Base-by-base conservation (phyloP, 2,329 filamentous ascomycete genomes). In the Hymenoscyphus fraxineus region DNA sequence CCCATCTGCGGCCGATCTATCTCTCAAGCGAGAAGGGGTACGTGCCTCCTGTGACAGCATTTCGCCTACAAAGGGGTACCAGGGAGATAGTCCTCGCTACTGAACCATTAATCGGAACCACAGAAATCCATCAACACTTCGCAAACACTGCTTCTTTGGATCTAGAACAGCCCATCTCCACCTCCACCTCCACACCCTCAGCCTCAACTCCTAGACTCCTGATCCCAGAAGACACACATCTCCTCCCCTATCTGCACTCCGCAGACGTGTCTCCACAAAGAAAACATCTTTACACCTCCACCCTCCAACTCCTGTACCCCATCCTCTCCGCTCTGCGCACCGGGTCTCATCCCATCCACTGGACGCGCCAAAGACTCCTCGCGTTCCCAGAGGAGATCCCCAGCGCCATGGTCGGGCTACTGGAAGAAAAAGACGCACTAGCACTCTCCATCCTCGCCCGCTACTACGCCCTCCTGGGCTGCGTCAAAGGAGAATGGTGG, bases 401-500 rank as follows among this genome's bases (percentile, higher is more conserved):
- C 22, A 27, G 38, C 4, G 63, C 59, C 15, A 63, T 67, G 27
- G 12, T 59, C 0, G 38, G 5, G 4, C 55, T 63, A 16, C 16
- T 67, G 13, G 60, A 67, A 16, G 32, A 64, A 27, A 27, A 62
- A 3, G 59, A 67, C 40, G 56, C 61, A 5, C 39, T 64, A 15
- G 61, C 63, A 12, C 31, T 67, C 16, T 64, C 54, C 1, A 62
- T 67, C 31, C 12, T 67, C 35, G 44, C 66, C 22, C 60, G 66
- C 15, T 62, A 64, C 19, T 67, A 57, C 57, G 66, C 66, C 7
- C 40, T 67, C 35, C 40, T 67, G 38, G 64, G 58, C 35, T 65
- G 55, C 41, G 40, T 67, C 1, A 61, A 67, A 13, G 58, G 60
- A 61, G 39, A 59, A 19, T 67, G 66, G 66, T 65, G 64, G 66